Percentiles rank a stretch among this genome's conserved stretches.
Conservation (phyloP, 306 rosid genomes). For the Astragalus membranaceus region DNA sequence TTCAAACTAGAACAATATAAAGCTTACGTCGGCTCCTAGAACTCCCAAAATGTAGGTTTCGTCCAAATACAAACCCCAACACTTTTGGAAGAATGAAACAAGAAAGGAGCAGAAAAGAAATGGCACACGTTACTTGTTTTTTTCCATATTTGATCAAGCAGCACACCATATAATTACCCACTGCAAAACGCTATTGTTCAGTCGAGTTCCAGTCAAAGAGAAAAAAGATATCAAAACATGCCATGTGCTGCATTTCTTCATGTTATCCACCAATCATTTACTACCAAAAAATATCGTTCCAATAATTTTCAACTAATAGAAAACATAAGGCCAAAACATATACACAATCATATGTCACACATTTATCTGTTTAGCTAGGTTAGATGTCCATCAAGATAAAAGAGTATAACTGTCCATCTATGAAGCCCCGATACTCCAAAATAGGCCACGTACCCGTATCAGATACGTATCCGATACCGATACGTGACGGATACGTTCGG, state of each 20-base stretch:
- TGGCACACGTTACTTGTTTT: not conserved
- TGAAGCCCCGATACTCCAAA: too few species aligned
- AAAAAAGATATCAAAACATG: constrained; percentile 20
- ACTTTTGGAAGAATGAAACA: not conserved
- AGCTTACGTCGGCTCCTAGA: constrained; percentile 4
- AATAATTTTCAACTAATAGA: constrained; percentile 10
- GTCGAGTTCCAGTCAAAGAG: not conserved
- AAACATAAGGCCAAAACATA: not conserved
- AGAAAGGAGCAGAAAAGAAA: not conserved
- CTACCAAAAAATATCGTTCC: constrained; percentile 9
- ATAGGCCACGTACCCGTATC: too few species aligned
- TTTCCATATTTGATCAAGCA: not conserved
- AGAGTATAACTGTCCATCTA: constrained; percentile 9
- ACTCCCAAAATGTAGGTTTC: constrained; percentile 10
- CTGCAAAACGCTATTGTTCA: not conserved
- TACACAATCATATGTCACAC: not conserved
- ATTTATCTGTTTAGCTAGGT: not conserved
- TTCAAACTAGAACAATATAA: not conserved
- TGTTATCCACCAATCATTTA: not conserved
- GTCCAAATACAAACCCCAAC: constrained; percentile 8
- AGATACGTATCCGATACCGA: too few species aligned
- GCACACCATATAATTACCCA: not conserved
- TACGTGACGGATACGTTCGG: too few species aligned
- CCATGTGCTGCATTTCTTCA: constrained; percentile 18
- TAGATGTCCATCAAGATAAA: not conserved